Evolutionary conservation across 805 yeast genomes (phyloP).

Genomic region (Saccharomycopsis fermentans): DNA sequence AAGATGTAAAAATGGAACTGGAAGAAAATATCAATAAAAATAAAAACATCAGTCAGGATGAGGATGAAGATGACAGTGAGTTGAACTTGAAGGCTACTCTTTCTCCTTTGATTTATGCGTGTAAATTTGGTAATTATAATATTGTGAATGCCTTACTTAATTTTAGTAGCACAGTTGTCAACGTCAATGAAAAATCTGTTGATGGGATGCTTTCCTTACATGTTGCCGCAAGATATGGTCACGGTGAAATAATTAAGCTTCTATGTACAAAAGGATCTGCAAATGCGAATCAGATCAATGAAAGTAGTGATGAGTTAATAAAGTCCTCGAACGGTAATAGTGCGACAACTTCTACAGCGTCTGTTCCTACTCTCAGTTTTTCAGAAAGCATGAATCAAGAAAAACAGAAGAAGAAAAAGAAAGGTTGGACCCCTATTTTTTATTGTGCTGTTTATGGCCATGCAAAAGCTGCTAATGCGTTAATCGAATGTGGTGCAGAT

Average conservation of each 20-base stretch:
- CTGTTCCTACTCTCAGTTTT: neutral
- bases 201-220: constrained; percentile 87
- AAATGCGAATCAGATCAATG: neutral
- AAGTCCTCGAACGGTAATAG: neutral
- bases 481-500: constrained; percentile 67
- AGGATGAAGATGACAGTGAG: constrained; percentile 30
- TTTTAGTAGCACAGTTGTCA: constrained; percentile 25
- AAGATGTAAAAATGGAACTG: neutral
- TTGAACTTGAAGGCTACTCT: constrained; percentile 38
- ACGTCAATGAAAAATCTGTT: constrained; percentile 43
- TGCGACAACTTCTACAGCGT: neutral
- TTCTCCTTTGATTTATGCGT: constrained; percentile 75
- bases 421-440: constrained; percentile 78
- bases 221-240: constrained; percentile 80
- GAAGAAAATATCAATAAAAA: neutral
- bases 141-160: constrained; percentile 56
- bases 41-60: constrained; percentile 25
- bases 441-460: constrained; percentile 87
- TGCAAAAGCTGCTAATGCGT: constrained; percentile 52
- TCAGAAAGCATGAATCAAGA: neutral
- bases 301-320: neutral
- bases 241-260: constrained; percentile 53
- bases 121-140: constrained; percentile 68
- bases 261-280: constrained; percentile 49
- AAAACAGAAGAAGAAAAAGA: constrained; percentile 34